These are phyloP conservation scores for Tetrahymena elliotti DNA, from an alignment of 73 alveolate species.

Conservation along the genomic window DNA sequence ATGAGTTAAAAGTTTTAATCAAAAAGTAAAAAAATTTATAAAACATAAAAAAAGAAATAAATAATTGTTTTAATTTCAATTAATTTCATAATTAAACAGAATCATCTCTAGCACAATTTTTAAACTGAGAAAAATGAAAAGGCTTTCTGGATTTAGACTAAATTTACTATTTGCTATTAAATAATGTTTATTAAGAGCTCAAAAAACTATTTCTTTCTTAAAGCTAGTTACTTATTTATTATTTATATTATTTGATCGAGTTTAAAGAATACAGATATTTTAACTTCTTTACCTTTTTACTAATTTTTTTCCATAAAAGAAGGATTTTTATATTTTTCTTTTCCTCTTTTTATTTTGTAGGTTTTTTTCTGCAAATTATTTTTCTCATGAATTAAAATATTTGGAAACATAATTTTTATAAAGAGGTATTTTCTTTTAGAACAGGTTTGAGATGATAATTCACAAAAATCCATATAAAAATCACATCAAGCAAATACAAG, in stretches of 20 bases:
- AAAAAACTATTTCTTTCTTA: not conserved
- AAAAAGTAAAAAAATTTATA: not conserved
- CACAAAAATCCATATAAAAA: no score
- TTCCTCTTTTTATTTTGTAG: not conserved
- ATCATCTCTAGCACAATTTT: not conserved
- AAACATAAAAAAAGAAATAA: no score
- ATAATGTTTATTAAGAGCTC: not conserved
- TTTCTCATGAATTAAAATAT: not conserved
- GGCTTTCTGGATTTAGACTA: not conserved
- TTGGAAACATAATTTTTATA: no score
- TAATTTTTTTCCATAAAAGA: not conserved
- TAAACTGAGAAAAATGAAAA: no score
- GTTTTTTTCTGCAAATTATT: not conserved
- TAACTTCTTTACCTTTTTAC: not conserved
- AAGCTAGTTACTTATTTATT: not conserved
- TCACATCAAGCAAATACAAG: not conserved
- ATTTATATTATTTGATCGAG: not conserved
- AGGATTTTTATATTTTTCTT: not conserved
- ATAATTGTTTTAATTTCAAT: not conserved
- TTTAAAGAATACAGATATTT: not conserved
- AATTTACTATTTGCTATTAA: not conserved
- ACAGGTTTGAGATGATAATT: not conserved
- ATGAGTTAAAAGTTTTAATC: no score
- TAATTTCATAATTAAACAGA: not conserved
- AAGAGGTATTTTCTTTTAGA: not conserved